phyloP scores from a whole-genome alignment of 768 basidiomycete genomes.

The Cyclocybe cylindracea region DNA sequence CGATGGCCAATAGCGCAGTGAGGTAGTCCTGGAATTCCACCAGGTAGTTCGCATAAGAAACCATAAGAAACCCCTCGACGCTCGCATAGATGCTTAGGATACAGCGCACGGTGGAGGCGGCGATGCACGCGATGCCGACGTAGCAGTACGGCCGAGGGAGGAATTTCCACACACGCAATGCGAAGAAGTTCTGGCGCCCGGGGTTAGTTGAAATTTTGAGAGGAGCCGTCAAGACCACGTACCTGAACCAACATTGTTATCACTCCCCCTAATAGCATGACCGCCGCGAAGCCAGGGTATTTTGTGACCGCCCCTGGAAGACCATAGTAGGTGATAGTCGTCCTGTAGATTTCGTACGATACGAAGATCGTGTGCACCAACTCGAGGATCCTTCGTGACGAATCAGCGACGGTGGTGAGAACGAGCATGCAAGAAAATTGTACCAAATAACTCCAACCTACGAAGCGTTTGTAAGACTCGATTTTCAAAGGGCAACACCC shows the following conservation, averaged over 20 bases:
- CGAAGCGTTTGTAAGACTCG: no score
- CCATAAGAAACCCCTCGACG: background rate
- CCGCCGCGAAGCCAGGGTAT: constrained; percentile 10
- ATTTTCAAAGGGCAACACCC: no score
- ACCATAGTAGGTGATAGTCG: constrained; percentile 15
- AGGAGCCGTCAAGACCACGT: background rate
- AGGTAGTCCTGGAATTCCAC: background rate
- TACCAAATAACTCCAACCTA: no score
- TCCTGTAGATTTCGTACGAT: constrained; percentile 17
- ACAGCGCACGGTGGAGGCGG: background rate
- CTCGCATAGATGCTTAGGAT: background rate
- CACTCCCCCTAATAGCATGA: constrained; percentile 9
- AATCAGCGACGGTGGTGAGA: no score
- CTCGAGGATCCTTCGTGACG: constrained; percentile 15
- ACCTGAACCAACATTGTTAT: constrained; percentile 10
- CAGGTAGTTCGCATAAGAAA: background rate
- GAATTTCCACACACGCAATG: constrained; percentile 2
- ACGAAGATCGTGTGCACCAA: constrained; percentile 20
- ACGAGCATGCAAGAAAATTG: no score
- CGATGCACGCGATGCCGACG: background rate
- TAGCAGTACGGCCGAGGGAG: constrained; percentile 2
- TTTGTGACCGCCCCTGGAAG: background rate
- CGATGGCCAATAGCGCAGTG: background rate
- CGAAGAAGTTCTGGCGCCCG: constrained; percentile 1
- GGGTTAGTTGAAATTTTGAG: background rate